Base-by-base conservation (phyloP, 495 filamentous ascomycete species). In the Neurospora terricola region DNA sequence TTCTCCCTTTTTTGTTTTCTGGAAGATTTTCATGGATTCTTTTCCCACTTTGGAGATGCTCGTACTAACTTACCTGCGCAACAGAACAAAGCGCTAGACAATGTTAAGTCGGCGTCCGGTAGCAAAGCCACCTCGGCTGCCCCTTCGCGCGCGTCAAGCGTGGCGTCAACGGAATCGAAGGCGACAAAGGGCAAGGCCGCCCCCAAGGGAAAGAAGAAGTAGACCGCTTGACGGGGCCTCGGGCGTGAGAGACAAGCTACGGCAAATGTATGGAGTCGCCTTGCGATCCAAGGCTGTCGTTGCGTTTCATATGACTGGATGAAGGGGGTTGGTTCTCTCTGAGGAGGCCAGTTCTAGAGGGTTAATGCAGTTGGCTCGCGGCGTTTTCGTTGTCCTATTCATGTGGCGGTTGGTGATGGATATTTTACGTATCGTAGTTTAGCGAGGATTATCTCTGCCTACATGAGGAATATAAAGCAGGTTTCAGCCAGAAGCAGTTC, bases 1-100 rank as follows among this genome's bases (percentile, higher is more conserved):
- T 34, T 34, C 34, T 34, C 34, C 34, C 0, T 34, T 34, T 34
- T 34, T 34, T 34, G 34, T 34, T 34, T 34, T 34, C 34, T 34
- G 4, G 34, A 34, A 34, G 34, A 34, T 34, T 34, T 34, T 34
- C 34, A 34, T 34, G 34, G 34, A 34, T 34, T 34, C 34, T 34
- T 34, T 38, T 34, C 27, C 7, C 27, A 0, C 27, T 18, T 66
- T 18, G 5, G 14, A 34, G 54, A 66, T 66, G 34, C 38, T 66
- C 11, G 34, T 45, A 69, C 14, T 66, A 36, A 54, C 14, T 30
- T 5, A 23, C 16, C 39, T 6, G 70, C 69, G n/a, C 23, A 70
- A 72, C 74, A 90, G 88, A 90, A 90, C 77, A 90, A 90, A 79
- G 86, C 87, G 9, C 80, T 90, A 18, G 88, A 90, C 38, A 88